Evolutionary conservation across 129 eudicot genomes (phyloP), one percentile per base, ranked within the genome.

Genomic region (Artemisia tridentata): DNA sequence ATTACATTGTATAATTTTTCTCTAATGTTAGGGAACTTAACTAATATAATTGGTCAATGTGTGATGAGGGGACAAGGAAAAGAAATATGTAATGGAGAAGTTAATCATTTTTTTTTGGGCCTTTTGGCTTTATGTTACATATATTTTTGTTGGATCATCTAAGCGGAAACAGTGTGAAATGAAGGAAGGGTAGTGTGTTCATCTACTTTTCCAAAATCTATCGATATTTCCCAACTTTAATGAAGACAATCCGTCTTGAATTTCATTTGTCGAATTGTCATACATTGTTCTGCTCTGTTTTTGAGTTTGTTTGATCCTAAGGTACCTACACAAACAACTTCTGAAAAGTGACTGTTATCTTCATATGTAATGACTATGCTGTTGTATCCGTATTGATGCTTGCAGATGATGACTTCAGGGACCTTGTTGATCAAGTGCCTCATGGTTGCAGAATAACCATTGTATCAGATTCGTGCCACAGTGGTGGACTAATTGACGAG

Each of bases 401-500:
- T 61, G 25, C 89, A 93, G 97, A 93, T 85, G 96, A 85, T 47
- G 99, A 93, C 76, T 93, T 93, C 65, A 93, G 91, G 76, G 96
- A 90, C 18, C 80, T 93, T 66, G 97, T 93, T 9, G 95, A 91
- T 76, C 23, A 84, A 72, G 90, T 93, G 2, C 96, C 99, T 10
- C 72, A 84, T n/a, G 97, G 93, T 31, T 93, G 96, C 80, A 79
- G 81, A 67, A 77, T 93, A 60, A 93, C 99, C n/a, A 84, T 93
- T 41, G 84, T 93, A 46, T 93, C 97, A 57, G 99, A 93, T 55
- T 93, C 99, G 20, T 93, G 99, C 80, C 97, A 90, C 81, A 93
- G 99, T 75, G 99, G 99, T 52, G 99, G 99, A 25, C 89, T 93
- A 17, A 86, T 93, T 55, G 86, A 93, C 67, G 84, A 90, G 68